Evolutionary conservation across 768 basidiomycete genomes (phyloP), one percentile per base, ranked within the genome.

Genomic region (Mycena haematopus): DNA sequence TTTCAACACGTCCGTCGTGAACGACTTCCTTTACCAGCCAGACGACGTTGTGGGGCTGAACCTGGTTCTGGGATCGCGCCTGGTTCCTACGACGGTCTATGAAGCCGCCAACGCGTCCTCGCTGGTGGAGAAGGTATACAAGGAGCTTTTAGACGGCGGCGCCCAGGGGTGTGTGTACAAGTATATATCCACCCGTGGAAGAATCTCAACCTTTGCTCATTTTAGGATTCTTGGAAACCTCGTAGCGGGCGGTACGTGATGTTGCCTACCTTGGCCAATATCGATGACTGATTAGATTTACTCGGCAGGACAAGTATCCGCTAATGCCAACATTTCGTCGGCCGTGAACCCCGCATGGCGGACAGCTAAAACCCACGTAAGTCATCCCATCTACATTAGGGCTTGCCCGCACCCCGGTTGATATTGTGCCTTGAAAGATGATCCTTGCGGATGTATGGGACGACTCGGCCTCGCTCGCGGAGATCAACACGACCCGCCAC

Each of bases 301-400:
- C 44, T 19, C 15, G 19, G 24, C 44, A 74, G 74, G 76, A 1
- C 68, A 76, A 66, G 76, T 79, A 11, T 45, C 77, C 2, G 68
- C 67, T 27, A 78, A 78, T 53, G 74, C 72, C 2, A 27, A 72
- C 33, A 68, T 78, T 14, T 65, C 66, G 29, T 72, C 68, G 6
- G 75, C 77, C 21, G 66, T 79, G 24, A 68, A 69, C 47, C 76
- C 76, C 7, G 72, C 70, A 45, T 78, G 78, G 78, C 68, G 77
- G 56, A 70, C 68, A 2, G 78, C 78, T 0, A 77, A 78, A 65
- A 70, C 72, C 31, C 77, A 75, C 56, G 78, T 78, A 54, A 44
- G 76, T 63, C 40, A n/a, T 42, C 6, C 6, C 17, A 36, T 36
- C 36, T 36, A 3, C 36, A 14, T n/a, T 17, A 15, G n/a, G 9